Base-by-base conservation (phyloP, 768 basidiomycete genomes). In the Phaffia tasmanica region DNA sequence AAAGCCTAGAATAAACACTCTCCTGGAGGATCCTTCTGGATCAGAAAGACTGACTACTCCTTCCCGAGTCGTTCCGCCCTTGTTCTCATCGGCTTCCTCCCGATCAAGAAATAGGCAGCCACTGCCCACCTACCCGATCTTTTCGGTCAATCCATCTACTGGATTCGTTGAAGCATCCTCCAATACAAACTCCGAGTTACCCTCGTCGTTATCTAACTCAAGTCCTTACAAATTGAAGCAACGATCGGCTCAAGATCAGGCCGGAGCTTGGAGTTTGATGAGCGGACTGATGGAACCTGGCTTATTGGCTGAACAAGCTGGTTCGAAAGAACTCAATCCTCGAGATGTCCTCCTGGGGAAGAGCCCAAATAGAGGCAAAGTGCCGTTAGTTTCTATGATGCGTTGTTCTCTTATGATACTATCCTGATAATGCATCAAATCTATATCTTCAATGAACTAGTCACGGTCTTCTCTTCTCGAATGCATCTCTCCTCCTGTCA, bases 341-440 rank as follows among this genome's bases (percentile, higher is more conserved):
- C 9, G 61, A n/a, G 49, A 62, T 18, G 16, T 62, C 27, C 49
- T 62, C 25, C 32, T 21, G 18, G 61, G 61, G 11, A 49, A 62
- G 48, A 62, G 61, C 27, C 61, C 61, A 18, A 29, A 42, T 1
- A 62, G 53, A 32, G 61, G 61, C 11, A 62, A 62, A 32, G 27
- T 30, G n/a, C 27, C 47, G 35, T 42, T 11, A 42, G 35, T 42
- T 11, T 11, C 16, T 62, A 47, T 47, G 49, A 51, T 48, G 61
- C 29, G 16, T n/a, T 62, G 61, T 50, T 14, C 23, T 29, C 53
- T 42, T 15, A 1, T 49, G 23, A 3, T 11, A 27, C 16, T n/a
- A 3, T 35, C 1, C 57, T 42, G 4, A 16, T 35, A 6, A 30
- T 42, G 14, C 3, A 35, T 32, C 7, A 25, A 18, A 6, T 29